Conservation (phyloP, 2,329 filamentous ascomycete genomes). For the Neonectria coccinea region DNA sequence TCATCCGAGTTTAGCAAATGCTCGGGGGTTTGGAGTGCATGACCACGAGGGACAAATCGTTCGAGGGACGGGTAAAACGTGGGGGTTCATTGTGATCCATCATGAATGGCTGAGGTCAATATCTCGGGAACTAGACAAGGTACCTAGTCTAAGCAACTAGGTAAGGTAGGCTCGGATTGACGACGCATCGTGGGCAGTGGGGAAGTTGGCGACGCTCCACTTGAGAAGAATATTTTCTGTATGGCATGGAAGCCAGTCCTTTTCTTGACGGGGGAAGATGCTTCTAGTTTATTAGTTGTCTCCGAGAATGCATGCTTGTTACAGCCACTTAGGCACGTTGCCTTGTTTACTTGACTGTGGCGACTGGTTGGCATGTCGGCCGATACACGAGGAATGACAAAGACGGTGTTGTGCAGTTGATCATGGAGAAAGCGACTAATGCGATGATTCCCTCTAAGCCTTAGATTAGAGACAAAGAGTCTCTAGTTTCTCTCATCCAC, state of each 20-base stretch:
- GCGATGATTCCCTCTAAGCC: background rate
- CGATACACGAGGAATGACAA: background rate
- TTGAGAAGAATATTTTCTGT: background rate
- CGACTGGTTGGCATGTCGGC: too few relatives aligned
- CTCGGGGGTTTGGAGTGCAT: slow-evolving; percentile 33
- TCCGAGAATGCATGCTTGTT: background rate
- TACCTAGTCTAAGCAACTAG: slow-evolving; percentile 1
- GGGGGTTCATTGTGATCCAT: slow-evolving; percentile 37
- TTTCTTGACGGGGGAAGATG: background rate
- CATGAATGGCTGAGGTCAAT: slow-evolving; percentile 21
- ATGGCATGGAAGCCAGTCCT: background rate
- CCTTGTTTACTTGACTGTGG: too few relatives aligned
- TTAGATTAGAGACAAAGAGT: background rate
- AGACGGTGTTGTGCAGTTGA: background rate
- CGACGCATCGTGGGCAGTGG: background rate
- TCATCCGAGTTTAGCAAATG: slow-evolving; percentile 24
- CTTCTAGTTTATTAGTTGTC: background rate
- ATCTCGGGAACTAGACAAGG: slow-evolving; percentile 23
- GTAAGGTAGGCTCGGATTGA: slow-evolving; percentile 15
- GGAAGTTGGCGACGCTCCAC: slow-evolving; percentile 3
- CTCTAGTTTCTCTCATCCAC: background rate
- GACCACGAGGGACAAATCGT: slow-evolving; percentile 32
- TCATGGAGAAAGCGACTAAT: background rate
- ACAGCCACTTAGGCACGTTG: background rate
- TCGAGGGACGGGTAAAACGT: slow-evolving; percentile 36